phyloP scores from a whole-genome alignment of 2,329 filamentous ascomycete genomes.

The Pleurostoma richardsiae region DNA sequence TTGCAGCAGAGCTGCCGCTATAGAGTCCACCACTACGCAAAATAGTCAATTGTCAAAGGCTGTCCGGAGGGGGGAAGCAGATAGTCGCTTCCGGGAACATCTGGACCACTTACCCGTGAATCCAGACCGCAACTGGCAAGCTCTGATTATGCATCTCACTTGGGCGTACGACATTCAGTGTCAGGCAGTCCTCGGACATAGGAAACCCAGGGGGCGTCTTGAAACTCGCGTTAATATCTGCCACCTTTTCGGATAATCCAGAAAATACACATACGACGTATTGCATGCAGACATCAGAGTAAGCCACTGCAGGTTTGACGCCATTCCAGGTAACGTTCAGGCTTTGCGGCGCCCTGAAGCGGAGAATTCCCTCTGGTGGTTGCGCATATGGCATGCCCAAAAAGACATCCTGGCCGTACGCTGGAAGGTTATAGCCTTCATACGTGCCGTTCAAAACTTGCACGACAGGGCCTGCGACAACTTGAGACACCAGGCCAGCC shows the following conservation, averaged over 20 bases:
- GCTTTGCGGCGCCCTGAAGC: constrained; percentile 3
- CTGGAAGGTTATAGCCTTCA: not conserved
- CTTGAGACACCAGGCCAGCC: not conserved
- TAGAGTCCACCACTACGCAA: constrained; percentile 17
- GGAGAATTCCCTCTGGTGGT: constrained; percentile 2
- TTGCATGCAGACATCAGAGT: not conserved
- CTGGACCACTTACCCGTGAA: constrained; percentile 31
- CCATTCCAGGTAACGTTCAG: constrained; percentile 36
- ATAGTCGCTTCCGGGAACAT: too few species aligned
- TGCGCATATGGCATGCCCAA: constrained; percentile 3
- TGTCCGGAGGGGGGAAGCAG: not conserved
- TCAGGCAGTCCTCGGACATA: constrained; percentile 42
- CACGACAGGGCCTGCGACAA: not conserved
- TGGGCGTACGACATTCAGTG: constrained; percentile 46
- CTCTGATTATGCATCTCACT: constrained; percentile 29
- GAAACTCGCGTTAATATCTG: not conserved
- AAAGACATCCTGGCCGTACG: not conserved
- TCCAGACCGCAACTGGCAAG: constrained; percentile 54
- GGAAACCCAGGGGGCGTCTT: not conserved
- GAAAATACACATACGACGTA: not conserved
- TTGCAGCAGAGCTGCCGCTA: not conserved
- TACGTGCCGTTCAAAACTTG: not conserved
- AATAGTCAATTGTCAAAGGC: not conserved
- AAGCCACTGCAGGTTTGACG: constrained; percentile 1
- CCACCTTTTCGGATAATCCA: not conserved